A percentile compares a stretch with the other conserved stretches of the same genome.
These are phyloP conservation scores for Talaromyces ruber DNA, from an alignment of 495 filamentous ascomycete genomes.

Conservation along the genomic window DNA sequence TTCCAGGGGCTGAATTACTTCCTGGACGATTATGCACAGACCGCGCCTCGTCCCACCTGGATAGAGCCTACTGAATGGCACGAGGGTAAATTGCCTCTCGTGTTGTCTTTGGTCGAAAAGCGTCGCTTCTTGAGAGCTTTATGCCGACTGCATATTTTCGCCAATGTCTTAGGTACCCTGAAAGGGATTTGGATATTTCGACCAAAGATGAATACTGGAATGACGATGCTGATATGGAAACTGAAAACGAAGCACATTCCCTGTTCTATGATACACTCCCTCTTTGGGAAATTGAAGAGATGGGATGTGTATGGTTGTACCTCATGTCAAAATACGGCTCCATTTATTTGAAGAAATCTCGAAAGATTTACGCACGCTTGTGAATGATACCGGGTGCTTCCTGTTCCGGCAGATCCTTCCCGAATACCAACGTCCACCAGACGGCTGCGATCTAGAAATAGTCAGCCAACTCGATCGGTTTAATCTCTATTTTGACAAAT, in stretches of 20 bases:
- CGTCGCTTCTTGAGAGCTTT: conserved; percentile 12
- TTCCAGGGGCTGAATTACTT: conserved; percentile 4
- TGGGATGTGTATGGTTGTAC: conserved; percentile 9
- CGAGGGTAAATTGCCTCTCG: neutral
- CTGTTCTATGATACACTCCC: conserved; percentile 12
- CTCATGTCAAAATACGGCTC: neutral
- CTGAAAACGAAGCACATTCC: conserved; percentile 2
- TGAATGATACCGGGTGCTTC: neutral
- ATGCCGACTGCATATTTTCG: conserved; percentile 11
- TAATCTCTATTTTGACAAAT: neutral
- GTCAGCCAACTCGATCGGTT: conserved; percentile 1
- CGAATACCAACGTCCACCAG: conserved; percentile 4
- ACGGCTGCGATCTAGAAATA: conserved; percentile 2
- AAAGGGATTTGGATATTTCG: neutral
- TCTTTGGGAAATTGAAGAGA: conserved; percentile 14
- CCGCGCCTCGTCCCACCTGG: neutral
- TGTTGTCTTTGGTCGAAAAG: conserved; percentile 1
- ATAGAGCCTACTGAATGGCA: neutral
- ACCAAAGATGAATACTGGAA: neutral
- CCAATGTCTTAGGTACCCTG: conserved; percentile 9
- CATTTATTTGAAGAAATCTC: conserved; percentile 10
- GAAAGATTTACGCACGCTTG: conserved; percentile 7
- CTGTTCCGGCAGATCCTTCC: conserved; percentile 4
- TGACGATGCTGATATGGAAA: neutral
- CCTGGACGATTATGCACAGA: neutral